These are phyloP conservation scores for Metschnikowia cubensis DNA, from an alignment of 805 yeast genomes.

Conservation along the genomic window DNA sequence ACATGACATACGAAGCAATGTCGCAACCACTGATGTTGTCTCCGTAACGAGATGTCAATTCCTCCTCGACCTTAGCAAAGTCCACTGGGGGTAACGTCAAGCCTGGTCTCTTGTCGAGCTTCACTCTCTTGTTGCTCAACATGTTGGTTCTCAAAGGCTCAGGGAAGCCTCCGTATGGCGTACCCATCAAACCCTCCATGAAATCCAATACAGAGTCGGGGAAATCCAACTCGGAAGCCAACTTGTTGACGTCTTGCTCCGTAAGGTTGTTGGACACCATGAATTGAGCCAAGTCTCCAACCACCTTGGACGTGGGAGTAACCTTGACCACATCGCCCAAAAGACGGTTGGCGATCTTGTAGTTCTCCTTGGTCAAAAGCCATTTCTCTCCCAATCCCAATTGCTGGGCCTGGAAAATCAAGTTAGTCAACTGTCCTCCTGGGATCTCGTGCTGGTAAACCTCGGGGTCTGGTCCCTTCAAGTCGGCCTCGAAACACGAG, in stretches of 20 bases:
- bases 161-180: conserved; percentile 99
- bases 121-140: conserved; percentile 87
- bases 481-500: conserved; percentile 96
- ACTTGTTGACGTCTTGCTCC: conserved; percentile 77
- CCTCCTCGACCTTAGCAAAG: conserved; percentile 65
- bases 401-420: conserved; percentile 98
- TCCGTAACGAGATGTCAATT: conserved; percentile 74
- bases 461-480: conserved; percentile 99
- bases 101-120: conserved; percentile 89
- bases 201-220: conserved; percentile 97
- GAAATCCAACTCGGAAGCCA: conserved; percentile 92
- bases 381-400: conserved; percentile 96
- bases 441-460: conserved; percentile 98
- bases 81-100: conserved; percentile 83
- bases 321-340: conserved; percentile 97
- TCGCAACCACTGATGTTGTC: conserved; percentile 72
- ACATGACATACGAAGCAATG: conserved; percentile 95
- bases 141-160: conserved; percentile 95
- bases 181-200: conserved; percentile 99
- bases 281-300: conserved; percentile 98
- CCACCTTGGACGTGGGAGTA: conserved; percentile 99
- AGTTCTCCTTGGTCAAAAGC: conserved; percentile 93
- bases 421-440: conserved; percentile 98
- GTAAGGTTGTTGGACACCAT: conserved; percentile 94
- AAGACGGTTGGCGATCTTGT: conserved; percentile 83